Evolutionary conservation across 176 grass and related monocot genomes (phyloP), one percentile per base, ranked within the genome.

Genomic region (Puya raimondii): DNA sequence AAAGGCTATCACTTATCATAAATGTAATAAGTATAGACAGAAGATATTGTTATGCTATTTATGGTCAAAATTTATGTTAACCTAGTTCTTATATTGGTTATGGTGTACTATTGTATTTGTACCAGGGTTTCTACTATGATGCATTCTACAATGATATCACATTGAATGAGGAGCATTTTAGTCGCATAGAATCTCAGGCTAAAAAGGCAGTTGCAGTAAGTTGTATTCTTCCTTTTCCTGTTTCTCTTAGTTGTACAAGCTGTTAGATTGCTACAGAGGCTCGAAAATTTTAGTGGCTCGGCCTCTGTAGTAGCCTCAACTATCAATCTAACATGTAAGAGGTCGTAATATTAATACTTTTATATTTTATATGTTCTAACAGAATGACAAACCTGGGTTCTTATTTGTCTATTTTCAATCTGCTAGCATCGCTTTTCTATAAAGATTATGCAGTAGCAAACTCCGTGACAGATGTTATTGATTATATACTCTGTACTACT

Each of bases 111-210:
- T 7, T 7, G 74, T 58, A 49, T 64, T 51, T 76, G 3, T 76
- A 70, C 47, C 65, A 97, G 89, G 94, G 94, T 72, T 99, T 99
- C 78, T 99, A 99, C 72, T 99, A 99, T 72, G 94, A 99, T 84
- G 94, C 89, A 63, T 85, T 85, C 71, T 99, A 99, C 80, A 50
- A 86, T 47, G 82, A 90, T 33, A 63, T 88, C 65, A 99, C 94
- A 64, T 83, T 99, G 80, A 99, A 88, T 48, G 94, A 99, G 18
- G 78, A 83, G 1, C 86, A 99, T 71, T 99, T 99, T 81, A 77
- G 73, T 48, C 73, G 79, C 67, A 92, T 99, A 72, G 75, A 99
- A 58, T 74, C 64, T 80, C 87, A 90, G 76, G 94, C 94, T 67
- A 81, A 87, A 64, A 93, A 99, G 71, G 89, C 89, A 84, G 94